Percentiles rank a stretch among this genome's conserved stretches.
Conservation (phyloP, 371 early-diverging fungal species). For the Lichtheimia corymbifera region DNA sequence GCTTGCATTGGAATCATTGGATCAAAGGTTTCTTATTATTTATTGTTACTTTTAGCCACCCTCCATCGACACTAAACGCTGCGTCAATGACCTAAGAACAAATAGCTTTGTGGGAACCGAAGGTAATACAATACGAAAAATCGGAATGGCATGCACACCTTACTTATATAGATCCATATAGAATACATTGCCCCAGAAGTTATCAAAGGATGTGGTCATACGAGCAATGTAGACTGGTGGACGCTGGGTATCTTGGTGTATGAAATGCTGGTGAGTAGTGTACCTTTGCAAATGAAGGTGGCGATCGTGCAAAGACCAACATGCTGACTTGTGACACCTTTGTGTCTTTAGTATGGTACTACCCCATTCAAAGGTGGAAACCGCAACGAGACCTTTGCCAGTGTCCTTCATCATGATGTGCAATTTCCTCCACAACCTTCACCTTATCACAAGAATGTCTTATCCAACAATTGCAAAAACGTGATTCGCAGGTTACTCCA, state of each 20-base stretch:
- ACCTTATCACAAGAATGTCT: conserved; percentile 21
- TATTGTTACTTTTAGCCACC: conserved; percentile 41
- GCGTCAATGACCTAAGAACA: conserved; percentile 83
- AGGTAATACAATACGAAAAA: conserved; percentile 33
- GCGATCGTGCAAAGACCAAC: not conserved
- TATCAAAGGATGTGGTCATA: conserved; percentile 88
- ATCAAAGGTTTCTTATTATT: conserved; percentile 2
- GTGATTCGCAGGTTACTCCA: conserved; percentile 82
- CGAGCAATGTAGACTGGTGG: conserved; percentile 98
- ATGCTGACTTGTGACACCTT: not conserved
- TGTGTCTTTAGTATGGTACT: conserved; percentile 57
- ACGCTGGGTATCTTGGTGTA: conserved; percentile 94
- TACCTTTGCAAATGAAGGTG: conserved; percentile 70
- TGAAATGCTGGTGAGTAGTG: conserved; percentile 87
- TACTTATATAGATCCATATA: conserved; percentile 83
- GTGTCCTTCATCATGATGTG: conserved; percentile 10
- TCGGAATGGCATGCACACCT: conserved; percentile 52
- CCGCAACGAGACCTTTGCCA: conserved; percentile 79
- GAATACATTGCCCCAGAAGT: conserved; percentile 97
- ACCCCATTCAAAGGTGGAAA: conserved; percentile 94
- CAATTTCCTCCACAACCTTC: conserved; percentile 42
- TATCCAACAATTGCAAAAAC: conserved; percentile 63
- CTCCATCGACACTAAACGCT: conserved; percentile 83
- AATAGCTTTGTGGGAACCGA: conserved; percentile 98
- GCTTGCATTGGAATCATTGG: not conserved